Evolutionary conservation across 2,329 filamentous ascomycete species (phyloP).

Genomic region (Epichloe sp.): DNA sequence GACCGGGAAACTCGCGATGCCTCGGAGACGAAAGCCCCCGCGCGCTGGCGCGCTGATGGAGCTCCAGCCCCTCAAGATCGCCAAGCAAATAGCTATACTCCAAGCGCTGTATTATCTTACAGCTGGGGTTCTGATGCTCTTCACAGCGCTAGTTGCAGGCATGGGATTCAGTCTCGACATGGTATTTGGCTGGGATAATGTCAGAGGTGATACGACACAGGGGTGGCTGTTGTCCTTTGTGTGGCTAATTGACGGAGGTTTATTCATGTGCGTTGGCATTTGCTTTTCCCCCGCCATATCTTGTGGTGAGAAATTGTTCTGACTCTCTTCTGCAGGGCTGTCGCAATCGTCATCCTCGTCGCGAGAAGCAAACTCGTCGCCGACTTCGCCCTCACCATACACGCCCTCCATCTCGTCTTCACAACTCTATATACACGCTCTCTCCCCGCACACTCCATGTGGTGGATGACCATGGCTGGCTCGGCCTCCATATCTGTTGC

Average conservation of each 20-base stretch:
- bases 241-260: slow-evolving; percentile 41
- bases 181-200: slow-evolving; percentile 43
- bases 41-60: slow-evolving; percentile 47
- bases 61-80: slow-evolving; percentile 46
- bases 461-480: slow-evolving; percentile 57
- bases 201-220: slow-evolving; percentile 48
- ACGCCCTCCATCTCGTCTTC: slow-evolving; percentile 67
- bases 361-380: slow-evolving; percentile 86
- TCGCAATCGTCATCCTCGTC: slow-evolving; percentile 72
- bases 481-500: slow-evolving; percentile 35
- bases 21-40: slow-evolving; percentile 43
- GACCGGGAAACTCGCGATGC: slow-evolving; percentile 24
- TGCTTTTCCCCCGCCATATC: not conserved
- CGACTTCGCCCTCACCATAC: slow-evolving; percentile 84
- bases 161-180: slow-evolving; percentile 38
- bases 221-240: slow-evolving; percentile 48
- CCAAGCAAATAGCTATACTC: slow-evolving; percentile 43
- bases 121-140: slow-evolving; percentile 40
- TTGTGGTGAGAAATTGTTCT: not conserved
- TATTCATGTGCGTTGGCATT: slow-evolving; percentile 31
- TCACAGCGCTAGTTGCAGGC: slow-evolving; percentile 46
- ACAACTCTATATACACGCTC: slow-evolving; percentile 66
- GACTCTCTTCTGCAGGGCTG: slow-evolving; percentile 41
- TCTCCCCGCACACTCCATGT: slow-evolving; percentile 66
- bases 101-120: slow-evolving; percentile 43